phyloP scores from a whole-genome alignment of 495 filamentous ascomycete genomes.

The Penicillium maclennaniae region DNA sequence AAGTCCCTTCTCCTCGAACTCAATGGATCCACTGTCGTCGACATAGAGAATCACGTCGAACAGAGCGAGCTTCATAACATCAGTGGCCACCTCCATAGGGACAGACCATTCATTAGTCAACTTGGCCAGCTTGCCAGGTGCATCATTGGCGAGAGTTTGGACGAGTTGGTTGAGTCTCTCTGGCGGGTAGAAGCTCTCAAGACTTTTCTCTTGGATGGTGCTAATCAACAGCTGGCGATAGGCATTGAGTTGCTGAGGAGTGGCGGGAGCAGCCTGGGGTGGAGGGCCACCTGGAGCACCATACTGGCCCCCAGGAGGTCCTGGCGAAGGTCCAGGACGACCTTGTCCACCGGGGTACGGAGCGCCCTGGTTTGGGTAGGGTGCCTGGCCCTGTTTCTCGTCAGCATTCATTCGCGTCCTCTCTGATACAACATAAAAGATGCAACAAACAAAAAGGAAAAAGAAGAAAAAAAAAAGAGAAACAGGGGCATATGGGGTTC shows the following conservation, averaged over 20 bases:
- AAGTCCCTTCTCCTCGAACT: slow-evolving; percentile 61
- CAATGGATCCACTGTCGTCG: slow-evolving; percentile 71
- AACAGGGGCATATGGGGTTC: slow-evolving; percentile 13
- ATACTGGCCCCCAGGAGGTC: slow-evolving; percentile 30
- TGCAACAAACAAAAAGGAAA: too few species aligned
- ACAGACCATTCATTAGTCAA: slow-evolving; percentile 54
- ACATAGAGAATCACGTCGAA: slow-evolving; percentile 68
- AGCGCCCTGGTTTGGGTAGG: slow-evolving; percentile 31
- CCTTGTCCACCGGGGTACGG: slow-evolving; percentile 31
- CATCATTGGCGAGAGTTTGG: slow-evolving; percentile 36
- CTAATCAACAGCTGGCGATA: slow-evolving; percentile 52
- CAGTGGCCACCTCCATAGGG: slow-evolving; percentile 58
- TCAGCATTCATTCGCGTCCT: slow-evolving; percentile 12
- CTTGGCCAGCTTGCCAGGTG: slow-evolving; percentile 47
- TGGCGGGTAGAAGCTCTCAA: slow-evolving; percentile 55
- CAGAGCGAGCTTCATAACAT: slow-evolving; percentile 63
- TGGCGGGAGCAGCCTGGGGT: slow-evolving; percentile 30
- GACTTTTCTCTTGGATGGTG: slow-evolving; percentile 55
- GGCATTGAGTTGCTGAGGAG: slow-evolving; percentile 44
- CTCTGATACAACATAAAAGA: too few species aligned
- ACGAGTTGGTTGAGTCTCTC: slow-evolving; percentile 36
- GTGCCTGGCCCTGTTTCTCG: slow-evolving; percentile 18
- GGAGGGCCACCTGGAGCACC: slow-evolving; percentile 23
- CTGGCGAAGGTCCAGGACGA: slow-evolving; percentile 30
- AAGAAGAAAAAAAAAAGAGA: too few species aligned